Percentiles rank a stretch among this genome's conserved stretches.
Evolutionary conservation across 306 rosid genomes (phyloP).

Genomic region (Rosa chinensis): DNA sequence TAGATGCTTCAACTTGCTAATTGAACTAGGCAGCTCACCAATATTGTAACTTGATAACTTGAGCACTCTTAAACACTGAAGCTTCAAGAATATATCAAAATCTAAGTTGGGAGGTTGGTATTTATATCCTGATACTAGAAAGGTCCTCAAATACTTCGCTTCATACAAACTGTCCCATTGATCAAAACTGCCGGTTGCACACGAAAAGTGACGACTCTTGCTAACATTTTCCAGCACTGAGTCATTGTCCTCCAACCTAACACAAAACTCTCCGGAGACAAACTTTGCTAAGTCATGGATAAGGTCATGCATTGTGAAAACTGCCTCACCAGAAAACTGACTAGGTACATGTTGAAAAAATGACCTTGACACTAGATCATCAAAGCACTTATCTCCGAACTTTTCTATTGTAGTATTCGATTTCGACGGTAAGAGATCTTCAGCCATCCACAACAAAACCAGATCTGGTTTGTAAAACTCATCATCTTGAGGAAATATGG

Average conservation of each 20-base stretch:
- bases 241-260: neutral
- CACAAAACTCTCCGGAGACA: neutral
- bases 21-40: neutral
- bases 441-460: conserved; percentile 40
- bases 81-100: neutral
- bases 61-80: neutral
- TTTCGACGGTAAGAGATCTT: conserved; percentile 12
- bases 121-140: neutral
- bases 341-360: neutral
- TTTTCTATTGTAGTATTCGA: neutral
- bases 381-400: conserved; percentile 21
- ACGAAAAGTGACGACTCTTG: neutral
- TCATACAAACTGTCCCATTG: neutral
- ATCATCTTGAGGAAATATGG: conserved; percentile 26
- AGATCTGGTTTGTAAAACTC: conserved; percentile 3
- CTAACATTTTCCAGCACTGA: neutral
- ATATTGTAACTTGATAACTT: neutral
- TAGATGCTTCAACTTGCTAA: neutral
- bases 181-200: neutral
- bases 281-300: neutral
- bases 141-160: neutral
- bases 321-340: neutral
- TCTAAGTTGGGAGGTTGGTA: neutral
- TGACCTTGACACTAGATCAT: conserved; percentile 27
- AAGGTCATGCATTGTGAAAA: neutral